Conservation (phyloP, 768 basidiomycete species). For the Chalciporus sphaerocephalus region DNA sequence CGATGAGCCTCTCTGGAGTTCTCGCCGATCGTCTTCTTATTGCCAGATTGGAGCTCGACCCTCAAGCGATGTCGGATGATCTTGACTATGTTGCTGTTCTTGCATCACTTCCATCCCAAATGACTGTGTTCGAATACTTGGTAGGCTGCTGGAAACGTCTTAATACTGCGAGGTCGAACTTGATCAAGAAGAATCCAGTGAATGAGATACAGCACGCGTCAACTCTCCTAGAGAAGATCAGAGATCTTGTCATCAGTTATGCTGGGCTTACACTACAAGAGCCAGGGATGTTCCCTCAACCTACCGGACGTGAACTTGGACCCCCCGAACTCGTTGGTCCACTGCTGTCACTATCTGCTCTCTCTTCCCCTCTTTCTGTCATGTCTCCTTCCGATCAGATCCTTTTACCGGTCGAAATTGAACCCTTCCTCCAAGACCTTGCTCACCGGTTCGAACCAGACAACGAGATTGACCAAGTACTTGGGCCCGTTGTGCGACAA, state of each 20-base stretch:
- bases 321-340: slow-evolving; percentile 75
- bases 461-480: slow-evolving; percentile 69
- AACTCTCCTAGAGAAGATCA: slow-evolving; percentile 64
- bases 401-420: slow-evolving; percentile 65
- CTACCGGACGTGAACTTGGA: slow-evolving; percentile 68
- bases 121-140: slow-evolving; percentile 87
- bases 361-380: slow-evolving; percentile 61
- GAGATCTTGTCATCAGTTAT: slow-evolving; percentile 84
- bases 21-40: slow-evolving; percentile 79
- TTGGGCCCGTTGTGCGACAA: slow-evolving; percentile 67
- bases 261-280: slow-evolving; percentile 86
- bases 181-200: slow-evolving; percentile 60
- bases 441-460: slow-evolving; percentile 75
- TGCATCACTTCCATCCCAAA: slow-evolving; percentile 68
- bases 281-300: slow-evolving; percentile 93
- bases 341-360: slow-evolving; percentile 69
- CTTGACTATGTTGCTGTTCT: slow-evolving; percentile 69
- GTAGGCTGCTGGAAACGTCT: slow-evolving; percentile 90
- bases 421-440: slow-evolving; percentile 80
- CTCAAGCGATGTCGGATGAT: slow-evolving; percentile 66
- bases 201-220: slow-evolving; percentile 57
- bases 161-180: slow-evolving; percentile 47
- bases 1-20: slow-evolving; percentile 48
- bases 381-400: slow-evolving; percentile 43
- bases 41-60: slow-evolving; percentile 76